Base-by-base conservation (phyloP, 495 filamentous ascomycete species). In the Tetracladium marchalianum region DNA sequence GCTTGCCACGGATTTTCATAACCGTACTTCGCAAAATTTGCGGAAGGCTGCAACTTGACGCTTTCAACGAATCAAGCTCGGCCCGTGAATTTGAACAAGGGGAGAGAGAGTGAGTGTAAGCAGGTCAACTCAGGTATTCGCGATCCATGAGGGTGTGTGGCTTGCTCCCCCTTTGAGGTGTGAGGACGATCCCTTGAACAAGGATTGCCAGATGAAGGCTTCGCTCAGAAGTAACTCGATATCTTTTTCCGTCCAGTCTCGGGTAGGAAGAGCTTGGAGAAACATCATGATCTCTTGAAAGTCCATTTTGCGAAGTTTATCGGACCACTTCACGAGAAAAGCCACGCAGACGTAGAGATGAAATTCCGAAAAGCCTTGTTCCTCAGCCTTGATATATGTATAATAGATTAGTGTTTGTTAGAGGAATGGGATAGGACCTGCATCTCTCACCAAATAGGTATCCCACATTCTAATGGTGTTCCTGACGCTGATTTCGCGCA, bases 221-320 rank as follows among this genome's bases (percentile, higher is more conserved):
- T 98, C 92, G 62, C 88, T 95, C 39, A 98, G 71, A 43, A 98
- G 69, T 27, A 98, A 77, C 63, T 96, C 92, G 51, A 98, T 90
- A 51, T 98, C 92, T 66, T 97, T 95, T 63, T 95, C 93, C 11
- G 88, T 94, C 92, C 92, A 98, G 22, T 81, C 77, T 46, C 81
- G 81, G n/a, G 93, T 98, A 7, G 92, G 92, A 49, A 97, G 66
- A 31, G 90, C 85, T 67, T 98, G 92, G 22, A 98, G 70, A 57
- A 97, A 98, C 90, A 97, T 97, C 92, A 98, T 97, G 45, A 94
- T 80, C 61, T 95, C 90, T 71, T 95, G 73, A 54, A 94, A 98
- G 62, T 98, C 92, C 92, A 96, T 97, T 65, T 93, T 94, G 27
- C 87, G 77, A 35, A 98, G 74, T 58, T 89, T 84, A 53, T 92